These are phyloP conservation scores for Persicaria tinctoria DNA, from an alignment of 148 eudicot genomes.

Conservation along the genomic window DNA sequence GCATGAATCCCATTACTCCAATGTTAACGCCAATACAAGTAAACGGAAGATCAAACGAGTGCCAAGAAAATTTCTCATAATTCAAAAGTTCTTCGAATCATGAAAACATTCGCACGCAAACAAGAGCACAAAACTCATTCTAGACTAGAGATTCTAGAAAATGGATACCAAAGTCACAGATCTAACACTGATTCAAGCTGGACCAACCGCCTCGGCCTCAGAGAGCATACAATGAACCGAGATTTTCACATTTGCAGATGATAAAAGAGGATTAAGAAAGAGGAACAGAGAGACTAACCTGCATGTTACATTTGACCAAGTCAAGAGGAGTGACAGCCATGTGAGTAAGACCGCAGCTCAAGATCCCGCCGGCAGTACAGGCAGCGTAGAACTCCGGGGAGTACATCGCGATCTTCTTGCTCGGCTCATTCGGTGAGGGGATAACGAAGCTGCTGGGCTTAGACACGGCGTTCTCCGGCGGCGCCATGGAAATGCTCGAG, in stretches of 20 bases:
- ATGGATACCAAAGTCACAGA: background rate
- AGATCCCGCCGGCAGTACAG: constrained; percentile 31
- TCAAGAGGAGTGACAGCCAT: constrained; percentile 41
- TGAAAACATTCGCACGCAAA: background rate
- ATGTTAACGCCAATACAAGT: background rate
- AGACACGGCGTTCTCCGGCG: background rate
- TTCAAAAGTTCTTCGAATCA: background rate
- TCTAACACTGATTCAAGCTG: background rate
- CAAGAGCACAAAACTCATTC: background rate
- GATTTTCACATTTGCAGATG: background rate
- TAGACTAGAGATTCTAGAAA: background rate
- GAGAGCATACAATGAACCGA: background rate
- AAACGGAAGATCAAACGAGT: background rate
- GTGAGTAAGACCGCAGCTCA: constrained; percentile 40
- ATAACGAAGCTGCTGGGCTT: constrained; percentile 17
- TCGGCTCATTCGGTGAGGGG: constrained; percentile 29
- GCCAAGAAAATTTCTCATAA: background rate
- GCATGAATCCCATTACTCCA: background rate
- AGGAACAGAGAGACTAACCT: constrained; percentile 17
- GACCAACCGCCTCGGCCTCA: background rate
- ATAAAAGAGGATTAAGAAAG: background rate
- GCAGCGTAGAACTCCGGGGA: constrained; percentile 34
- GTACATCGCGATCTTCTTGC: constrained; percentile 26
- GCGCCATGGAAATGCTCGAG: background rate
- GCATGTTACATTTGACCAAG: constrained; percentile 46